These are phyloP conservation scores for Diaporthe aspalathi DNA, from an alignment of 2,329 filamentous ascomycete species.

Conservation along the genomic window DNA sequence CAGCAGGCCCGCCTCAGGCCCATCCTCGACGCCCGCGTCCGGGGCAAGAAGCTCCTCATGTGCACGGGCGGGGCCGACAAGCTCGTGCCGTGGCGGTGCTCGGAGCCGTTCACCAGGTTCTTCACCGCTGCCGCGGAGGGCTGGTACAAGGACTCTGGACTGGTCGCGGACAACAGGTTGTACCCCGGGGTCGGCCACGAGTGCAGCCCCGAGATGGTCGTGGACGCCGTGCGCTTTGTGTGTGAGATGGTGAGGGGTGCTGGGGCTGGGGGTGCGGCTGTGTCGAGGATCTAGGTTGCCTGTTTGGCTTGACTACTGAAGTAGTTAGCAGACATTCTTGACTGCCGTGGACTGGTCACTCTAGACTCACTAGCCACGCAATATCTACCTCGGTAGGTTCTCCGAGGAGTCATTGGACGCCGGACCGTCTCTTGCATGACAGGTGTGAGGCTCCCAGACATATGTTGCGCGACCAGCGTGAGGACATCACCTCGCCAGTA, in stretches of 20 bases:
- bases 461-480: too few species aligned
- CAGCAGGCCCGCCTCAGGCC: conserved; percentile 58
- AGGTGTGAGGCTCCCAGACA: too few species aligned
- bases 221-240: conserved; percentile 74
- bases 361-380: too few species aligned
- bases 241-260: conserved; percentile 55
- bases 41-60: conserved; percentile 72
- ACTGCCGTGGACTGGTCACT: too few species aligned
- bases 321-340: too few species aligned
- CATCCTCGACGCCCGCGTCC: conserved; percentile 61
- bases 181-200: conserved; percentile 77
- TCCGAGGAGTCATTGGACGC: too few species aligned
- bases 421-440: too few species aligned
- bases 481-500: too few species aligned
- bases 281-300: conserved; percentile 11
- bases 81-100: conserved; percentile 75
- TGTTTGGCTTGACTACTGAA: too few species aligned
- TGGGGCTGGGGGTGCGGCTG: conserved; percentile 44
- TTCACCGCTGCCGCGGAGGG: conserved; percentile 65
- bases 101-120: conserved; percentile 70
- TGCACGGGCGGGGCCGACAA: conserved; percentile 76
- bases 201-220: conserved; percentile 76
- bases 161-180: conserved; percentile 72
- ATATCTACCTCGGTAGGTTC: too few species aligned
- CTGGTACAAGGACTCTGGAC: conserved; percentile 66